A percentile compares a stretch with the other conserved stretches of the same genome.
phyloP scores from a whole-genome alignment of 164 flowering plant species.

The Chimonanthus salicifolius region DNA sequence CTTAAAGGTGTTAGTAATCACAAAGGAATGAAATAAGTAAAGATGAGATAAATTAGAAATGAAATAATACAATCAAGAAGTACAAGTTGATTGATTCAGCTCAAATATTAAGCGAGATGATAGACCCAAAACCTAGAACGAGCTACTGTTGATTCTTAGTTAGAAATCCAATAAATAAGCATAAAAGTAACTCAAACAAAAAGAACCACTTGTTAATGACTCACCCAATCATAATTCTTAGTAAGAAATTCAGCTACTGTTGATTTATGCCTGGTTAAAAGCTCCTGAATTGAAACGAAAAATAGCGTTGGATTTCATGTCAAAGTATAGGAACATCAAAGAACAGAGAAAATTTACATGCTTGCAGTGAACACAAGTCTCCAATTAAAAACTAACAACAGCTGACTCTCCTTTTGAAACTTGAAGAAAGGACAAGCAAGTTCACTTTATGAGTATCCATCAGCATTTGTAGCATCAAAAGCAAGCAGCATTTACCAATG shows the following conservation, averaged over 20 bases:
- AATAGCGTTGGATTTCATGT: slow-evolving; percentile 5
- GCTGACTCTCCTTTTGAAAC: no score
- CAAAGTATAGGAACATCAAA: not conserved
- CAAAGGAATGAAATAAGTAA: no score
- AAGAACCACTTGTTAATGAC: not conserved
- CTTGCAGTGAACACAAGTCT: no score
- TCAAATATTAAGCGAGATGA: not conserved
- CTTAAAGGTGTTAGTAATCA: no score
- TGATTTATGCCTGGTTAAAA: slow-evolving; percentile 91
- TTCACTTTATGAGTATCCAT: not conserved
- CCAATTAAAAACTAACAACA: no score
- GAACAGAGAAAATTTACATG: no score
- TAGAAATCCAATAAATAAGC: not conserved
- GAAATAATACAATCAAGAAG: no score
- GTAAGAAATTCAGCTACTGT: slow-evolving; percentile 95
- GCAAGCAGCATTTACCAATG: not conserved
- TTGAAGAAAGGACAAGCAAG: no score
- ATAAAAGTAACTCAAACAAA: not conserved
- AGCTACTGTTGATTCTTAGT: not conserved
- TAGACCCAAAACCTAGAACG: not conserved
- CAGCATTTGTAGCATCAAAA: not conserved
- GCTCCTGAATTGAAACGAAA: slow-evolving; percentile 56
- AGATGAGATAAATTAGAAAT: no score
- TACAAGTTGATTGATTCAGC: not conserved
- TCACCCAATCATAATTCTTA: slow-evolving; percentile 93